These are phyloP conservation scores for Microglena sp. DNA, from an alignment of 139 green algal genomes.

Conservation along the genomic window DNA sequence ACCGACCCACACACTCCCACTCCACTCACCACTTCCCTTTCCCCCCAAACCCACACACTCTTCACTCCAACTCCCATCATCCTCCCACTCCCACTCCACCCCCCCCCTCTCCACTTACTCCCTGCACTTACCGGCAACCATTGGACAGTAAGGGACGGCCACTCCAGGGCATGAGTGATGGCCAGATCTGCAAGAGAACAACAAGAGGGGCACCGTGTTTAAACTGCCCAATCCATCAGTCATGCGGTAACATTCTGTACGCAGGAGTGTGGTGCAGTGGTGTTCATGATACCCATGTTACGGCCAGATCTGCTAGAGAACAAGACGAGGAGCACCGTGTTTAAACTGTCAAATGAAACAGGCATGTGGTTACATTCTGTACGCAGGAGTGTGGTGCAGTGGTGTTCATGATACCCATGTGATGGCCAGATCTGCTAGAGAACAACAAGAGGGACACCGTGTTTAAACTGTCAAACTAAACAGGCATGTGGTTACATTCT, in stretches of 20 bases:
- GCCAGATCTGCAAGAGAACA: constrained; percentile 89
- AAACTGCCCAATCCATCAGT: neutral
- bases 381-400: no score
- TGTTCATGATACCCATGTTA: no score
- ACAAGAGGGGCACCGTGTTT: neutral
- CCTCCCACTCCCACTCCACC: no score
- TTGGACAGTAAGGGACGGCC: no score
- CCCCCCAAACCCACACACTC: no score
- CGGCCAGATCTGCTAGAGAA: constrained; percentile 91
- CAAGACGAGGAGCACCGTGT: neutral
- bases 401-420: no score
- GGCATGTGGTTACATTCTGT: neutral
- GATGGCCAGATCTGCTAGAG: constrained; percentile 94
- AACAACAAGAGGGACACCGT: neutral
- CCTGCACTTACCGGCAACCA: no score
- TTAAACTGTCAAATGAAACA: neutral
- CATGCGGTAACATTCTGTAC: neutral
- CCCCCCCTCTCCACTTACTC: no score
- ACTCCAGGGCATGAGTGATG: constrained; percentile 97
- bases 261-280: no score
- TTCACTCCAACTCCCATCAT: no score
- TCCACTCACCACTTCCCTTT: no score
- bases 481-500: neutral
- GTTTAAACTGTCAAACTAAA: neutral
- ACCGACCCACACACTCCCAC: no score